Evolutionary conservation across 257 asterid genomes (phyloP).

Genomic region (Oldenlandia corymbosa): DNA sequence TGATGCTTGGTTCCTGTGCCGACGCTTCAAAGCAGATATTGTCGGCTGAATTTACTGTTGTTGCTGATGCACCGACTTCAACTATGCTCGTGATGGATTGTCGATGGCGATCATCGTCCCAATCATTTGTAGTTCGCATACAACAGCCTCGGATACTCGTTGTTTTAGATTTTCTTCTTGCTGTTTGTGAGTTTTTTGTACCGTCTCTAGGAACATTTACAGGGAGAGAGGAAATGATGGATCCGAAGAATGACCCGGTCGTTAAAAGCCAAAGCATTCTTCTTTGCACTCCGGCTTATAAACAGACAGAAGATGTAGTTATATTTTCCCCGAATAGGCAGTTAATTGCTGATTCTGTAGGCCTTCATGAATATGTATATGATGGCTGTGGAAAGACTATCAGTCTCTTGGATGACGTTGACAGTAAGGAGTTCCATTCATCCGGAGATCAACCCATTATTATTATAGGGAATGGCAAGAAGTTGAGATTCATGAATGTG

Average conservation of each 20-base stretch:
- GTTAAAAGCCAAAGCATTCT: conserved; percentile 58
- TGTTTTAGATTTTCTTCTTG: conserved; percentile 91
- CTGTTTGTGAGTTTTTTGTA: conserved; percentile 87
- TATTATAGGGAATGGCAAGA: conserved; percentile 86
- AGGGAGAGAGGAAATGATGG: conserved; percentile 97
- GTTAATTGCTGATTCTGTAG: conserved; percentile 77
- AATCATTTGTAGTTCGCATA: conserved; percentile 81
- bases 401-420: conserved; percentile 51
- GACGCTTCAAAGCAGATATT: conserved; percentile 65
- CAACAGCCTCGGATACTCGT: conserved; percentile 98
- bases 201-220: conserved; percentile 91
- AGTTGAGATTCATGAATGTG: conserved; percentile 77
- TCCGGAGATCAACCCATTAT: conserved; percentile 59
- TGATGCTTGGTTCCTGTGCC: conserved; percentile 95
- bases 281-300: conserved; percentile 50
- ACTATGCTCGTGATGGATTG: conserved; percentile 98
- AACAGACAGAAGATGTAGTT: conserved; percentile 73
- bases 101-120: conserved; percentile 88
- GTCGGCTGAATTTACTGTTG: conserved; percentile 46
- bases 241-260: conserved; percentile 86
- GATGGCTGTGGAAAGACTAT: conserved; percentile 95
- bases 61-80: conserved; percentile 62
- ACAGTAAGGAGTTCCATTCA: conserved; percentile 44
- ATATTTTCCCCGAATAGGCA: conserved; percentile 72
- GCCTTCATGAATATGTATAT: conserved; percentile 74